These are phyloP conservation scores for Sporothrix brunneoviolacea DNA, from an alignment of 2,329 filamentous ascomycete genomes.

Conservation along the genomic window DNA sequence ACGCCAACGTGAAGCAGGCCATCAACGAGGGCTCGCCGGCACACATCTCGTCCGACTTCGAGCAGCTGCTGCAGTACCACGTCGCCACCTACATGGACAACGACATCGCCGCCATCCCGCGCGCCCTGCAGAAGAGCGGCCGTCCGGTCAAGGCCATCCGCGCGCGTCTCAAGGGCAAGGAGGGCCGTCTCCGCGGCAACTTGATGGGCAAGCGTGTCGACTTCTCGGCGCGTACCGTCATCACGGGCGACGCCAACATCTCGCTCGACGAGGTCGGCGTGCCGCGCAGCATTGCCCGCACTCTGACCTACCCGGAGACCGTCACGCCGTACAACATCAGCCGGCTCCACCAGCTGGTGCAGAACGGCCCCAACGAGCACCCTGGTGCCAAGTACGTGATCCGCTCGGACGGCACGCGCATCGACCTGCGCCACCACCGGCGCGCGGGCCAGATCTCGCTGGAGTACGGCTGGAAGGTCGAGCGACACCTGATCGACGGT, in stretches of 20 bases:
- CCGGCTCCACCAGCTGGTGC: constrained; percentile 80
- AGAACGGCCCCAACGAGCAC: constrained; percentile 90
- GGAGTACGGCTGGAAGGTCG: constrained; percentile 97
- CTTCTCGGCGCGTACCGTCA: constrained; percentile 98
- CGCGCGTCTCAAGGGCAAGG: constrained; percentile 96
- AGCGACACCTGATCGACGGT: constrained; percentile 90
- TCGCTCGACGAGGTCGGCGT: constrained; percentile 97
- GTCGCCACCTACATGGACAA: constrained; percentile 99
- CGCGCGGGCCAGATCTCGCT: constrained; percentile 78
- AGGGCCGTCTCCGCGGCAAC: constrained; percentile 94
- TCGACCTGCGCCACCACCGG: constrained; percentile 90
- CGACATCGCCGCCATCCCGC: constrained; percentile 91
- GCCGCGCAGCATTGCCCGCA: constrained; percentile 84
- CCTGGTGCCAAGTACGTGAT: constrained; percentile 97
- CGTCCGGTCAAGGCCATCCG: constrained; percentile 95
- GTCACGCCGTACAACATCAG: constrained; percentile 98
- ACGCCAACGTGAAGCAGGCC: constrained; percentile 86
- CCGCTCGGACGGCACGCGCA: constrained; percentile 83
- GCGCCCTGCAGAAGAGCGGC: constrained; percentile 93
- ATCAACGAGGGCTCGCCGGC: constrained; percentile 86
- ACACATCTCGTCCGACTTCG: constrained; percentile 87
- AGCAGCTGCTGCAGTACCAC: constrained; percentile 89
- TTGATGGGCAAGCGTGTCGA: constrained; percentile 99
- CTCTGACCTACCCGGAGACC: constrained; percentile 91
- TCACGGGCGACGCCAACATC: constrained; percentile 95